Conservation (phyloP, 192 early-diverging fungal genomes). For the Pilaira anomala region DNA sequence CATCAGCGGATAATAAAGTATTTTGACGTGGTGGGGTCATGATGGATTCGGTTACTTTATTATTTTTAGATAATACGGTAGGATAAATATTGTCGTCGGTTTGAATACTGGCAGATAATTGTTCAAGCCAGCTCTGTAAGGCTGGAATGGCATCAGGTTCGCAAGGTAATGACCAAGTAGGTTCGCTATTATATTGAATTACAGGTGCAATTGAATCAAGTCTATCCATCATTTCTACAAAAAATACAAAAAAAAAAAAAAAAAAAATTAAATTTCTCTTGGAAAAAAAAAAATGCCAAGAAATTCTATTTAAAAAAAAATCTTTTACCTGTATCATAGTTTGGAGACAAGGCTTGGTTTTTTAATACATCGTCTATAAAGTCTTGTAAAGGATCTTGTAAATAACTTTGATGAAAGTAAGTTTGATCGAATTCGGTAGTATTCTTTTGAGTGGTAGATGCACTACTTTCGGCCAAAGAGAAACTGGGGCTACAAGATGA, state of each 20-base stretch:
- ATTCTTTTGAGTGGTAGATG: neutral
- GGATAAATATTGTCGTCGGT: conserved; percentile 20
- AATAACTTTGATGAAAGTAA: neutral
- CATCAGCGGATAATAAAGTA: neutral
- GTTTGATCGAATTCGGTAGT: neutral
- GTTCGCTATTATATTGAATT: neutral
- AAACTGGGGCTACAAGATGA: conserved; percentile 13
- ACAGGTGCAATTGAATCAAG: conserved; percentile 15
- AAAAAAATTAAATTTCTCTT: neutral
- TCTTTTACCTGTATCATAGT: conserved; percentile 22
- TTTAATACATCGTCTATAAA: conserved; percentile 17
- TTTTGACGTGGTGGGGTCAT: neutral
- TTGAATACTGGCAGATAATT: conserved; percentile 26
- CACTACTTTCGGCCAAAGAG: neutral
- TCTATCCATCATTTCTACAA: conserved; percentile 26
- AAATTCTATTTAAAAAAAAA: neutral
- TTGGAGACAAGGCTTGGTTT: conserved; percentile 11
- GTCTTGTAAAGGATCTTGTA: conserved; percentile 18
- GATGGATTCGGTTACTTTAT: neutral
- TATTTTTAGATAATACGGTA: neutral
- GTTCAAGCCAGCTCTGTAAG: conserved; percentile 28
- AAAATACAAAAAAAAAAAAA: neutral
- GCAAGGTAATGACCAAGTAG: conserved; percentile 2
- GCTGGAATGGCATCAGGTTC: conserved; percentile 8
- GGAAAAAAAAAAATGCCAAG: neutral